Evolutionary conservation across 495 filamentous ascomycete genomes (phyloP).

Genomic region (Halenospora varia): DNA sequence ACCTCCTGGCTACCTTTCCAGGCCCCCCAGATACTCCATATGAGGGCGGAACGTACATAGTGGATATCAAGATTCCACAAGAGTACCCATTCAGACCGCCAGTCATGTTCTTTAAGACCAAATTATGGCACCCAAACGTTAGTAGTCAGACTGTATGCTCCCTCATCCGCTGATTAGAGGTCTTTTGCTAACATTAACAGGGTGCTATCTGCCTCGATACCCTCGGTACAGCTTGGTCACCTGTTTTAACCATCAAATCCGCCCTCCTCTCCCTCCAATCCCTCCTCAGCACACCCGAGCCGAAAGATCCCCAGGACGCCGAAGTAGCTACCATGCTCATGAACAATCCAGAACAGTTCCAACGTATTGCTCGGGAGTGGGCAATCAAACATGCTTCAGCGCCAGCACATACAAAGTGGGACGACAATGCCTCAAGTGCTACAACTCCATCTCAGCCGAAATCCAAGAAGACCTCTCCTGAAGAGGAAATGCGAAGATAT

Average conservation of each 20-base stretch:
- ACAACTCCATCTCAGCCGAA: constrained; percentile 12
- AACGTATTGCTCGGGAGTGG: constrained; percentile 85
- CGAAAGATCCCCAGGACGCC: constrained; percentile 94
- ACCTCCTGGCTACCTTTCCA: constrained; percentile 76
- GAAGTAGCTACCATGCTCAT: constrained; percentile 93
- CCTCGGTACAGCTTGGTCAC: constrained; percentile 84
- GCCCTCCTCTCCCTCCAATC: constrained; percentile 90
- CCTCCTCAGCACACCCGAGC: constrained; percentile 88
- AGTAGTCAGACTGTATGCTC: constrained; percentile 83
- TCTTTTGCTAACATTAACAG: constrained; percentile 39
- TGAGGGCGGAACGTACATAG: constrained; percentile 76
- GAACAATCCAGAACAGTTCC: constrained; percentile 70
- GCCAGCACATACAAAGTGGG: constrained; percentile 44
- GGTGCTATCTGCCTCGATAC: constrained; percentile 98
- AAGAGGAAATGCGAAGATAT: constrained; percentile 56
- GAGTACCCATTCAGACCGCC: constrained; percentile 95
- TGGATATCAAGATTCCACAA: constrained; percentile 82
- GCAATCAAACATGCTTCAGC: constrained; percentile 80
- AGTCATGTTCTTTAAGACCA: constrained; percentile 88
- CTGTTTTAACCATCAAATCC: constrained; percentile 93
- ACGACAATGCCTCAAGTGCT: not conserved
- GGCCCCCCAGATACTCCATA: constrained; percentile 94
- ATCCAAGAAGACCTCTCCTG: constrained; percentile 13
- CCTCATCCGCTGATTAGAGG: not conserved
- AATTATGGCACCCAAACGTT: constrained; percentile 97